Evolutionary conservation across 768 basidiomycete species (phyloP), one percentile per base, ranked within the genome.

Genomic region (Rhizopogon sp.): DNA sequence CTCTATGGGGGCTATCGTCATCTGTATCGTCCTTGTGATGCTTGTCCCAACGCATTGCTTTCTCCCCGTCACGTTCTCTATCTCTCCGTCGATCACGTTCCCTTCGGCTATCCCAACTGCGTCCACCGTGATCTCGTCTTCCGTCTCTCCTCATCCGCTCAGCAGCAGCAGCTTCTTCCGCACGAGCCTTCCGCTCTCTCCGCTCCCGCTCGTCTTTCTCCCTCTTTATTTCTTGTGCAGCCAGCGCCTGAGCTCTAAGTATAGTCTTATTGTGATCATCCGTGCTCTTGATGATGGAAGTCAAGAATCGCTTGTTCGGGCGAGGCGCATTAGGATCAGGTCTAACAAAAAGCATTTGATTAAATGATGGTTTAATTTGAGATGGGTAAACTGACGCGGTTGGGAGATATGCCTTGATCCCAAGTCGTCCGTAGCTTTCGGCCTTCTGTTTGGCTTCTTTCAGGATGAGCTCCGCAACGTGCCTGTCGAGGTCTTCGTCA

Each of bases 221-320:
- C 28, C 72, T 73, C 55, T 89, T 86, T n/a, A 84, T 73, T 60
- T 90, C 88, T 59, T 88, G 79, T 2, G 87, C 86, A 35, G 88
- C 87, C 11, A 74, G 67, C 0, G 86, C 85, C 70, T 91, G 89
- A 25, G 88, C 80, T 53, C 81, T 80, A 20, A 91, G 68, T 44
- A 99, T 76, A 11, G 88, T 84, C 71, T 87, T 85, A 70, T 99
- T 99, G 65, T 99, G 97, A 55, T 95, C 95, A 66, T 97, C 95
- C 4, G 97, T 97, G 60, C 83, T 93, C 61, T 87, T 84, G 54
- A 99, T 94, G 57, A 99, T 93, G 20, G 87, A 85, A 0, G 83
- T 79, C 25, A 91, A 72, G 65, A 91, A 91, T 0, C 89, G 88
- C 64, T 91, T 91, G 72, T 91, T 90, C 35, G 95, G 71, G 60